Evolutionary conservation across 257 asterid species (phyloP), one percentile per base, ranked within the genome.

Genomic region (Hygrophila difformis): DNA sequence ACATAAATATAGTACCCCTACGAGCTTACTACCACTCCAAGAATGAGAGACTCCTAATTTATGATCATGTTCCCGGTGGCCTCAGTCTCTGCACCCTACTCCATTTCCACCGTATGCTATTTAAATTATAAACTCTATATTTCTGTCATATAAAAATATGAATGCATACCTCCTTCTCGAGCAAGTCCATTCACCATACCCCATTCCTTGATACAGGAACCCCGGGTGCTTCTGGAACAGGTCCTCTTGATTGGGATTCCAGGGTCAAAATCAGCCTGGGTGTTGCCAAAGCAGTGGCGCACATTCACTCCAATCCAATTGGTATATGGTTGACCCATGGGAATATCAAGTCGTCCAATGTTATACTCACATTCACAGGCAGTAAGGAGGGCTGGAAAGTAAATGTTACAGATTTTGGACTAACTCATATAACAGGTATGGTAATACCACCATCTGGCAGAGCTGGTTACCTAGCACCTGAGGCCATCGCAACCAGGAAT

Each of bases 281-380:
- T 60, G 78, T 78, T n/a, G 82, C 93, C 45, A 70, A 60, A 70
- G 93, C 88, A 36, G 50, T 81, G 29, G 82, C 88, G 19, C 75
- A 75, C 40, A 70, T 81, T 39, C 93, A 78, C 53, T 68, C 82
- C 13, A 34, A n/a, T n/a, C n/a, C n/a, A n/a, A n/a, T 57, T 31
- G 71, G 66, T 48, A 72, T 49, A 50, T 12, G n/a, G n/a, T n/a
- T 75, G 45, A 59, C 53, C 43, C 88, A 81, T 44, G 93, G 93
- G 37, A 81, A 78, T 53, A 78, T 81, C 65, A 81, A 75, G 65
- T 72, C 93, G 12, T 72, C 88, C 35, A 81, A 81, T 48, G 65
- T 81, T 29, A 72, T 78, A 36, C 54, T 81, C 72, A 53, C 56
- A n/a, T n/a, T n/a, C n/a, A n/a, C n/a, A n/a, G n/a, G n/a, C n/a